These are phyloP conservation scores for Exophiala aquamarina DNA, from an alignment of 2,329 filamentous ascomycete species.

Conservation along the genomic window DNA sequence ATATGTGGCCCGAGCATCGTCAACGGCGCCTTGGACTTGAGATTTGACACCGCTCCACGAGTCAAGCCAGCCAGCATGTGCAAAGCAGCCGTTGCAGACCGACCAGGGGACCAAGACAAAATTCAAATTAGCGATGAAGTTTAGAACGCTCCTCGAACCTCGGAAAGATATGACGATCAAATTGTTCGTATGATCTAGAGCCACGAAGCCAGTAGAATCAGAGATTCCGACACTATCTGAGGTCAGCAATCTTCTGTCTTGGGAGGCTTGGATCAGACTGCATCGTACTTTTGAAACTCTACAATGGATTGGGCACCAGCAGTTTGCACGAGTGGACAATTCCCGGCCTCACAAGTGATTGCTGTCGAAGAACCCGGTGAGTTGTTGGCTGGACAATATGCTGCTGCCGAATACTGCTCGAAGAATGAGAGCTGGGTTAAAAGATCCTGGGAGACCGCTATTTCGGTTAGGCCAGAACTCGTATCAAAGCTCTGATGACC, in stretches of 20 bases:
- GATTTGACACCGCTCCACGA: conserved; percentile 43
- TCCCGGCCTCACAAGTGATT: conserved; percentile 45
- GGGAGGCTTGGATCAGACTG: neutral
- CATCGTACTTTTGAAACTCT: conserved; percentile 50
- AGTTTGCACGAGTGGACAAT: conserved; percentile 50
- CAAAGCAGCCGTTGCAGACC: conserved; percentile 46
- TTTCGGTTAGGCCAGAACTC: neutral
- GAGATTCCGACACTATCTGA: conserved; percentile 29
- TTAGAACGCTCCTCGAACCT: conserved; percentile 32
- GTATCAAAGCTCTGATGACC: neutral
- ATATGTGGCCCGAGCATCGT: conserved; percentile 35
- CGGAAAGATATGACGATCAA: conserved; percentile 38
- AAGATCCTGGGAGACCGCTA: conserved; percentile 41
- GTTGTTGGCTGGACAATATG: conserved; percentile 53
- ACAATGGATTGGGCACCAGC: conserved; percentile 46
- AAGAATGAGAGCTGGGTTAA: conserved; percentile 47
- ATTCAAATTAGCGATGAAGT: conserved; percentile 34
- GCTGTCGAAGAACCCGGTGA: conserved; percentile 42
- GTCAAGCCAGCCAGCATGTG: conserved; percentile 48
- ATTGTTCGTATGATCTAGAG: conserved; percentile 44
- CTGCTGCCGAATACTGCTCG: conserved; percentile 53
- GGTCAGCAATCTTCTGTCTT: neutral
- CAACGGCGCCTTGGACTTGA: conserved; percentile 40
- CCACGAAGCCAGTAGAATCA: conserved; percentile 50
- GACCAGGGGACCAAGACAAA: conserved; percentile 32